phyloP scores from a whole-genome alignment of 208 protist species.

The Leishmania tropica region DNA sequence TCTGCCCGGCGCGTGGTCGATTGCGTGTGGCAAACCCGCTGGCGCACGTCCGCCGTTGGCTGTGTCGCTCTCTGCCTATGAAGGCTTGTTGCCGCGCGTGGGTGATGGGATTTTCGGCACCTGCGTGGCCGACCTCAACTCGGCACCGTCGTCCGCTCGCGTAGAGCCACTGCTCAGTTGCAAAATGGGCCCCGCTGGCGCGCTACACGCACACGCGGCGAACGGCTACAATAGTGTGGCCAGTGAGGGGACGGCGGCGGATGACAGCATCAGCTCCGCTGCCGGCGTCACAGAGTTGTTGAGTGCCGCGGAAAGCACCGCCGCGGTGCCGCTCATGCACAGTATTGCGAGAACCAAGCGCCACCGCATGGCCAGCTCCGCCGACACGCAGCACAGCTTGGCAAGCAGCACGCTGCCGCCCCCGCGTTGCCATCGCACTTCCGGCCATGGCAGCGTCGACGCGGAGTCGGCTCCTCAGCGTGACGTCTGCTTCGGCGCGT shows the following conservation, averaged over 20 bases:
- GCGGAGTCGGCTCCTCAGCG: not conserved
- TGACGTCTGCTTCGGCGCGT: not conserved
- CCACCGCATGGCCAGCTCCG: conserved; percentile 25
- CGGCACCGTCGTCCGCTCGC: not conserved
- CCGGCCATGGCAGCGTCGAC: not conserved
- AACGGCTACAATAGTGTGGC: not conserved
- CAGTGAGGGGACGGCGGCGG: not conserved
- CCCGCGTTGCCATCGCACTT: conserved; percentile 12
- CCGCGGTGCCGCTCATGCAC: not conserved
- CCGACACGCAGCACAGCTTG: conserved; percentile 31
- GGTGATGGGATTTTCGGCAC: not conserved
- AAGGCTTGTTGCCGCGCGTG: conserved; percentile 2
- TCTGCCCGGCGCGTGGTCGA: not conserved
- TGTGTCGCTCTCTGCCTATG: not conserved
- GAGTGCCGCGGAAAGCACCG: not conserved
- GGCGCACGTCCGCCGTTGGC: not conserved
- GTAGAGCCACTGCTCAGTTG: not conserved
- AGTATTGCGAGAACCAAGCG: conserved; percentile 13
- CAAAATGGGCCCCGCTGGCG: not conserved
- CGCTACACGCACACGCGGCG: not conserved
- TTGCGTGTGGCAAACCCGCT: not conserved
- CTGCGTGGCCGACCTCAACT: not conserved
- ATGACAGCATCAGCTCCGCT: not conserved
- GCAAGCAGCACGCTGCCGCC: conserved; percentile 19
- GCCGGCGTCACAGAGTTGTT: not conserved